A percentile compares a stretch with the other conserved stretches of the same genome.
Evolutionary conservation across 2,329 filamentous ascomycete species (phyloP).

Genomic region (Cercospora canescens): DNA sequence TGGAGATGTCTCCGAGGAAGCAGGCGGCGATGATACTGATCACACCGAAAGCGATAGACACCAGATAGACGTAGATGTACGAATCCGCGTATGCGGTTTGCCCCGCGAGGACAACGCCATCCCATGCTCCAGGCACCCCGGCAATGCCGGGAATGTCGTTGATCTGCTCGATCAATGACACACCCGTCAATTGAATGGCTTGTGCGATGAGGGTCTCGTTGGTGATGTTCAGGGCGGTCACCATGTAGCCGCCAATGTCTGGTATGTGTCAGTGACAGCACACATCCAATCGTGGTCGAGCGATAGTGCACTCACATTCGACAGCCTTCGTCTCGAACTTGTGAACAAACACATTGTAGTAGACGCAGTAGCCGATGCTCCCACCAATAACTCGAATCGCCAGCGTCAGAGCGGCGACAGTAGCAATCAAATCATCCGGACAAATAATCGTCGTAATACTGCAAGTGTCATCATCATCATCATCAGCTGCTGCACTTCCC

Average conservation of each 20-base stretch:
- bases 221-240: constrained; percentile 50
- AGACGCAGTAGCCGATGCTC: constrained; percentile 52
- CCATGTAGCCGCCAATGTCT: constrained; percentile 55
- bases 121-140: constrained; percentile 44
- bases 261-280: constrained; percentile 22
- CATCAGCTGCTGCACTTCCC: not conserved
- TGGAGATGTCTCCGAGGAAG: constrained; percentile 36
- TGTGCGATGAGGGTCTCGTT: constrained; percentile 43
- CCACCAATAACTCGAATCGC: constrained; percentile 70
- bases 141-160: constrained; percentile 53
- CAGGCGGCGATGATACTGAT: constrained; percentile 30
- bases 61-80: constrained; percentile 33
- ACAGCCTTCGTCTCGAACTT: constrained; percentile 45
- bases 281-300: not conserved
- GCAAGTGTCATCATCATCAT: not conserved
- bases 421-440: constrained; percentile 69
- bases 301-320: not conserved
- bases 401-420: constrained; percentile 66
- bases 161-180: constrained; percentile 53
- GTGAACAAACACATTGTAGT: constrained; percentile 39
- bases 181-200: constrained; percentile 56
- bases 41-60: constrained; percentile 33
- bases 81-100: constrained; percentile 33
- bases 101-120: constrained; percentile 27
- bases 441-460: constrained; percentile 62